Evolutionary conservation across 2,329 filamentous ascomycete genomes (phyloP).

Genomic region (Pyricularia sp.): DNA sequence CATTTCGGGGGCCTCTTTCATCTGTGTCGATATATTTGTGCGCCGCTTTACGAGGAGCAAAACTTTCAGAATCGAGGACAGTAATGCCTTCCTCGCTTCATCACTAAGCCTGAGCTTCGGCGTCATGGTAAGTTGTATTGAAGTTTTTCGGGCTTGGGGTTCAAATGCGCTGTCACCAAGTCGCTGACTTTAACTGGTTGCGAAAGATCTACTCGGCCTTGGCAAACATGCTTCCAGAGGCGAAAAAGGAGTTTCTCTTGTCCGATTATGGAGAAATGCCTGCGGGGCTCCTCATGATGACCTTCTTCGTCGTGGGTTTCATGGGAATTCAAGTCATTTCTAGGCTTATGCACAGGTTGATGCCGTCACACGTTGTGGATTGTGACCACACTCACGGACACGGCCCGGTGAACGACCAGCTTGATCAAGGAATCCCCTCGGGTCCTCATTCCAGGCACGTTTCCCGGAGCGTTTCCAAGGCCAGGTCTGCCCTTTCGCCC

Average conservation of each 20-base stretch:
- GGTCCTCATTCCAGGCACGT: constrained; percentile 8
- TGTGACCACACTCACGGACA: constrained; percentile 63
- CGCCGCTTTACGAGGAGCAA: constrained; percentile 62
- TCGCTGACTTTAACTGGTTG: neutral
- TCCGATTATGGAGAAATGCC: constrained; percentile 56
- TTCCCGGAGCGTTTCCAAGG: constrained; percentile 1
- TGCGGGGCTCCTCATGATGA: constrained; percentile 62
- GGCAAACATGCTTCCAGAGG: constrained; percentile 86
- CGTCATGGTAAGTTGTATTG: constrained; percentile 64
- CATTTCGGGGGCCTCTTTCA: constrained; percentile 69
- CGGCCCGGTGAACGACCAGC: constrained; percentile 16
- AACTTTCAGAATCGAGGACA: constrained; percentile 81
- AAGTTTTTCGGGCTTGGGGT: neutral
- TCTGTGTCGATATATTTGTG: constrained; percentile 76
- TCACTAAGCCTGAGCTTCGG: constrained; percentile 91
- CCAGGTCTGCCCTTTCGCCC: constrained; percentile 6
- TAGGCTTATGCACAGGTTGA: constrained; percentile 59
- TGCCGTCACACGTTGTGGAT: constrained; percentile 72
- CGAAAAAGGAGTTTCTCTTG: constrained; percentile 65
- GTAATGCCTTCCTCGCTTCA: constrained; percentile 75
- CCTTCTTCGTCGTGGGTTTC: constrained; percentile 62
- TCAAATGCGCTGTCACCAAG: neutral
- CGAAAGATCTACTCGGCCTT: constrained; percentile 81
- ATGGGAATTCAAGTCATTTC: constrained; percentile 68
- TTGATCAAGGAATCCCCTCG: constrained; percentile 16